phyloP scores from a whole-genome alignment of 2,329 filamentous ascomycete species.

The Verticillium nubilum region DNA sequence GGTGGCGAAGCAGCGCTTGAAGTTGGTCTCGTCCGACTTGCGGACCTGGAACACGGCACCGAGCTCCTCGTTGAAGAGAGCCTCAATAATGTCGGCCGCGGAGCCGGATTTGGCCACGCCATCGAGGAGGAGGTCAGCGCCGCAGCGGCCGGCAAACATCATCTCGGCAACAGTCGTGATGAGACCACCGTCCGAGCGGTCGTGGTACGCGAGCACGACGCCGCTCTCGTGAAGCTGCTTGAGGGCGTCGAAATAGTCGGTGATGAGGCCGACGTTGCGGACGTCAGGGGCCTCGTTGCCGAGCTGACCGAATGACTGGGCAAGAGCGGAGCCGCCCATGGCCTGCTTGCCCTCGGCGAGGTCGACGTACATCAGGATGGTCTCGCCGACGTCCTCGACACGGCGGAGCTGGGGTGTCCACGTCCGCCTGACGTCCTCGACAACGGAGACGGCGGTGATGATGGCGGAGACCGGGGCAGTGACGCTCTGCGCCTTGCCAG shows the following conservation, averaged over 20 bases:
- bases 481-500: conserved; percentile 70
- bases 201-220: conserved; percentile 85
- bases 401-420: conserved; percentile 90
- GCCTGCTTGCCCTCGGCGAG: conserved; percentile 75
- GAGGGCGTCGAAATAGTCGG: conserved; percentile 88
- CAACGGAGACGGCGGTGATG: conserved; percentile 84
- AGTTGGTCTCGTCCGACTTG: conserved; percentile 75
- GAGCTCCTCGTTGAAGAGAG: conserved; percentile 93
- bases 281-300: conserved; percentile 84
- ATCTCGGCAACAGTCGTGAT: conserved; percentile 90
- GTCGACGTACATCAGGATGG: conserved; percentile 84
- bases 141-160: conserved; percentile 95
- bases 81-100: conserved; percentile 61
- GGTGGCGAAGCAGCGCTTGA: conserved; percentile 85
- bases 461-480: conserved; percentile 88
- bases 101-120: conserved; percentile 58
- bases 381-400: conserved; percentile 82
- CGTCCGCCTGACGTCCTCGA: conserved; percentile 75
- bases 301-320: conserved; percentile 82
- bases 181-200: conserved; percentile 87
- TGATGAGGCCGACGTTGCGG: conserved; percentile 71
- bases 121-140: conserved; percentile 80
- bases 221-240: conserved; percentile 53
- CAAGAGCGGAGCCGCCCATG: conserved; percentile 84
- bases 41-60: conserved; percentile 94